Base-by-base conservation (phyloP, 441 rosid genomes). In the Jatropha podagrica region DNA sequence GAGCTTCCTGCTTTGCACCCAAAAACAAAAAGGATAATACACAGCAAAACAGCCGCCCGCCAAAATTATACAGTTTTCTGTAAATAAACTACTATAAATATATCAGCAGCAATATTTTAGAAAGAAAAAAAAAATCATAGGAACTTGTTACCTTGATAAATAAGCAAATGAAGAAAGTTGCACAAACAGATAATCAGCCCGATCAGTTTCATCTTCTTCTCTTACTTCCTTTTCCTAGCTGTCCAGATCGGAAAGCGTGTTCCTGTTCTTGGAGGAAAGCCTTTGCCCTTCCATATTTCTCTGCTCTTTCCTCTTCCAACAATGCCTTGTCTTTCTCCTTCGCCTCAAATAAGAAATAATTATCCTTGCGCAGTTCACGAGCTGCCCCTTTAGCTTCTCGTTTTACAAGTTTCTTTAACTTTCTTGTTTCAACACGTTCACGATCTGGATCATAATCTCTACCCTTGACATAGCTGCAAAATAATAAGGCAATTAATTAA, bases 221-320 rank as follows among this genome's bases (percentile, higher is more conserved):
- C 87, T 88, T 90, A 74, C 84, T 77, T 79, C 97, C 95, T 83
- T 89, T 87, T 40, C 98, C 98, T 59, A 95, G 81, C 73, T 90
- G 97, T 56, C 97, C 98, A 54, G 97, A 95, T 74, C 88, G 92
- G 78, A 81, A 87, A 68, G 92, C 97, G 80, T 87, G 88, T 75
- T 94, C 94, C 77, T 93, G 97, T 60, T 95, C 99, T 84, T 95
- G 98, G 67, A 95, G 92, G 80, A 93, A 93, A 71, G 98, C 94
- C 65, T 78, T 80, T 38, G 89, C 88, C 82, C 80, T 81, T 32
- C 96, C 97, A 51, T 86, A 88, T 70, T 85, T 89, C 83, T 91
- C 97, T 7, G 85, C 78, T 68, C 86, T 91, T 83, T 93, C 98
- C 81, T 85, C 83, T 67, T 85, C 88, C 12, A 48, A 23, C 37